Conservation (phyloP, 805 yeast species). For the Suhomyces sp. region DNA sequence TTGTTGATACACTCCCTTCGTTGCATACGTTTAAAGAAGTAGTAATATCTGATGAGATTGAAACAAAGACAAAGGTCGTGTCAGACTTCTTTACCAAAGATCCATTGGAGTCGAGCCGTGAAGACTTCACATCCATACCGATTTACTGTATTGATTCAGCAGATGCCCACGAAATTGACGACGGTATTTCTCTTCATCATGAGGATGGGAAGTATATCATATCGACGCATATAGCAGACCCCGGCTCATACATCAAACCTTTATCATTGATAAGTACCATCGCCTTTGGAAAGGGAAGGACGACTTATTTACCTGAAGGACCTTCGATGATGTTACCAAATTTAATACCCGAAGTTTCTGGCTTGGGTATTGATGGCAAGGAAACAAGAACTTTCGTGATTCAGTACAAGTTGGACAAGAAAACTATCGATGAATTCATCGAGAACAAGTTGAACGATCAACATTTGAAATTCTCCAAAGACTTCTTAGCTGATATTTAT, state of each 20-base stretch:
- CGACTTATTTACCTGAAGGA: slow-evolving; percentile 71
- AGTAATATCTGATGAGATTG: neutral
- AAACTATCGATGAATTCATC: slow-evolving; percentile 19
- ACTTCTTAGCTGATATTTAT: slow-evolving; percentile 11
- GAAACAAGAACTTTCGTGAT: slow-evolving; percentile 45
- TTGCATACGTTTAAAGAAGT: too few species aligned
- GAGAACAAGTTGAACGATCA: slow-evolving; percentile 7
- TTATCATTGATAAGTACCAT: slow-evolving; percentile 44
- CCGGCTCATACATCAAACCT: slow-evolving; percentile 61
- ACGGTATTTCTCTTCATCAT: slow-evolving; percentile 70
- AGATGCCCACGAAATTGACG: slow-evolving; percentile 88
- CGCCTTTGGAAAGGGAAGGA: slow-evolving; percentile 61
- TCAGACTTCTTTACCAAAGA: slow-evolving; percentile 28
- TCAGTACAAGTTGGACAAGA: slow-evolving; percentile 26
- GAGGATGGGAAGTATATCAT: slow-evolving; percentile 38
- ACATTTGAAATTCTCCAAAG: slow-evolving; percentile 5
- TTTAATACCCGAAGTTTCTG: slow-evolving; percentile 48
- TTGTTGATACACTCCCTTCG: neutral
- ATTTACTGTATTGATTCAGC: slow-evolving; percentile 83
- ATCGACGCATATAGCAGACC: slow-evolving; percentile 84
- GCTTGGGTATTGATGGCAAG: slow-evolving; percentile 45
- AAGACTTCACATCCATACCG: slow-evolving; percentile 44
- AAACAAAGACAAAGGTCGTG: neutral
- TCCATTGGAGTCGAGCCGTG: slow-evolving; percentile 32
- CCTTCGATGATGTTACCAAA: slow-evolving; percentile 71